A percentile compares a stretch with the other conserved stretches of the same genome.
phyloP scores from a whole-genome alignment of 2,329 filamentous ascomycete genomes.

The Pestalotiopsis sp. region DNA sequence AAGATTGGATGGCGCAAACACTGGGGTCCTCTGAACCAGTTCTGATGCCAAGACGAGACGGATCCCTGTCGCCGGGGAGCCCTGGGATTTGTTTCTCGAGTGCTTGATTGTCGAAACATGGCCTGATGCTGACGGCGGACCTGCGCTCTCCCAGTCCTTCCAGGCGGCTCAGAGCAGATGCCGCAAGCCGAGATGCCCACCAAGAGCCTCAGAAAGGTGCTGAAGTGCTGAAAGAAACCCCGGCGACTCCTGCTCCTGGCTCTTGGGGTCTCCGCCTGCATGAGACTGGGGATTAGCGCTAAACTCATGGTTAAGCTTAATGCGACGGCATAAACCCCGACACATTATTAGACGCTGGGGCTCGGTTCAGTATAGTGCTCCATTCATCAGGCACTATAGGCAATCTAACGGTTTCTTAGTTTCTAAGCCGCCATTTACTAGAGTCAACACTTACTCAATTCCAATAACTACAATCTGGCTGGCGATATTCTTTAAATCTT shows the following conservation, averaged over 20 bases:
- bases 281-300: constrained; percentile 9
- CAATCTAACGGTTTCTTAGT: background rate
- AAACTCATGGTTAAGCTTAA: constrained; percentile 12
- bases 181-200: constrained; percentile 9
- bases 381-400: background rate
- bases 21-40: background rate
- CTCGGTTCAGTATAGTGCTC: background rate
- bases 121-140: constrained; percentile 7
- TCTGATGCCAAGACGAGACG: constrained; percentile 11
- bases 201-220: background rate
- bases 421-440: background rate
- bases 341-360: background rate
- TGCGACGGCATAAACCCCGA: constrained; percentile 5
- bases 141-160: background rate
- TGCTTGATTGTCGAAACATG: constrained; percentile 14
- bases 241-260: background rate
- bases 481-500: background rate
- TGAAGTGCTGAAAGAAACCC: background rate
- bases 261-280: constrained; percentile 5
- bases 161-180: background rate
- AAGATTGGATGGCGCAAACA: constrained; percentile 14
- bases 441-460: too few relatives aligned
- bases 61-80: constrained; percentile 2
- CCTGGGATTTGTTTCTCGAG: constrained; percentile 13
- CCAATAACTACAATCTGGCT: too few relatives aligned